Evolutionary conservation across 768 basidiomycete genomes (phyloP).

Genomic region (Boletus insuetus): DNA sequence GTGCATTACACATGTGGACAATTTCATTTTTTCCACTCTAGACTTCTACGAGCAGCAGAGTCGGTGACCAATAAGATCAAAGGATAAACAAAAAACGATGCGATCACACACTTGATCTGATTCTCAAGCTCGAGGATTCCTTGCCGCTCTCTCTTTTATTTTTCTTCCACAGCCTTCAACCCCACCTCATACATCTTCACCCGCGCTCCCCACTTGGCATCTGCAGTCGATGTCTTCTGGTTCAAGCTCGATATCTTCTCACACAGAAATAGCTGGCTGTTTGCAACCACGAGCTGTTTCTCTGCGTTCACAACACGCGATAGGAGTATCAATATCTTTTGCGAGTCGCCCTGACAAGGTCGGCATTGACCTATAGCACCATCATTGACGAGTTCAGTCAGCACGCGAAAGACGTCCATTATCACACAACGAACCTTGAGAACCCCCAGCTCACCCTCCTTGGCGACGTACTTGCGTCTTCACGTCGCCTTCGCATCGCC

Average conservation of each 20-base stretch:
- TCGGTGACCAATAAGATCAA: not conserved
- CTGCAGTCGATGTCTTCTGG: constrained; percentile 67
- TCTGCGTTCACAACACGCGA: constrained; percentile 83
- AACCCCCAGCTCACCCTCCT: constrained; percentile 88
- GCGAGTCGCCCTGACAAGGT: constrained; percentile 65
- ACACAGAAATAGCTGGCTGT: constrained; percentile 82
- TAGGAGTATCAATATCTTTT: constrained; percentile 67
- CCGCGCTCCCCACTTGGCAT: constrained; percentile 92
- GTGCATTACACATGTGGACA: constrained; percentile 66
- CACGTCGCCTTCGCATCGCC: constrained; percentile 79
- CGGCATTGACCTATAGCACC: constrained; percentile 57
- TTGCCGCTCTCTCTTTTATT: constrained; percentile 89
- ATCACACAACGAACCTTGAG: constrained; percentile 57
- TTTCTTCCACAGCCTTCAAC: constrained; percentile 82
- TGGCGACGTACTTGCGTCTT: constrained; percentile 76
- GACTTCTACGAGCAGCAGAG: constrained; percentile 43
- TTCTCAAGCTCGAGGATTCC: constrained; percentile 75
- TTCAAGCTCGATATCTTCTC: constrained; percentile 77
- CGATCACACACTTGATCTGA: constrained; percentile 65
- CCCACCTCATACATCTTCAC: constrained; percentile 88
- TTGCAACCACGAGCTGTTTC: constrained; percentile 75
- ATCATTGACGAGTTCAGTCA: not conserved
- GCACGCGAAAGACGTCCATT: not conserved
- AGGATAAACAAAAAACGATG: constrained; percentile 10
- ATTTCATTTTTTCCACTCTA: constrained; percentile 76